A percentile compares a stretch with the other conserved stretches of the same genome.
phyloP scores from a whole-genome alignment of 2,329 filamentous ascomycete species.

The Xylaria hypoxylon region DNA sequence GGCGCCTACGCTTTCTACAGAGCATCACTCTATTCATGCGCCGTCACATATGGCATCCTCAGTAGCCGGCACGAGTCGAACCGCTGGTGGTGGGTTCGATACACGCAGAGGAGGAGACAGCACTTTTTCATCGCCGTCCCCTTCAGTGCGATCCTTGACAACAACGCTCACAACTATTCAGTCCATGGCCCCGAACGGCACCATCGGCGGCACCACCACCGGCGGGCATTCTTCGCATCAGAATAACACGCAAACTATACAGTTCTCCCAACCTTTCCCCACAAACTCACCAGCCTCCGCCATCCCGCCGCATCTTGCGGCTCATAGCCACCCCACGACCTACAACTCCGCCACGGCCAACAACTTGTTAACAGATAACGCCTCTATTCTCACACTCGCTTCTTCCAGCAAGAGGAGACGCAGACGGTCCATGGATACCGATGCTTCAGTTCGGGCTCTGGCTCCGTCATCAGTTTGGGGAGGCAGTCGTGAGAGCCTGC shows the following conservation, averaged over 20 bases:
- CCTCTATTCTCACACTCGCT: conserved; percentile 85
- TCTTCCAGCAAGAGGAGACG: conserved; percentile 84
- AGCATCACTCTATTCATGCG: conserved; percentile 78
- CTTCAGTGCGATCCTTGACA: conserved; percentile 82
- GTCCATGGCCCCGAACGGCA: conserved; percentile 71
- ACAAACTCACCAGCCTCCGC: conserved; percentile 74
- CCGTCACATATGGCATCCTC: conserved; percentile 78
- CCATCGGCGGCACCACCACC: conserved; percentile 51
- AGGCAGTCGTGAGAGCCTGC: conserved; percentile 82
- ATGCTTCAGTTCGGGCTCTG: conserved; percentile 86
- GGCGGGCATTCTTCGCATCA: conserved; percentile 58
- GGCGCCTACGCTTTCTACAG: conserved; percentile 85
- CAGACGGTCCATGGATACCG: conserved; percentile 83
- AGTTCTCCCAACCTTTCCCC: conserved; percentile 75
- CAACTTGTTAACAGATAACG: conserved; percentile 84
- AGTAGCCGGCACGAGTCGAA: conserved; percentile 78
- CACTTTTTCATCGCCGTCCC: conserved; percentile 85
- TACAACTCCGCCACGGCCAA: conserved; percentile 84
- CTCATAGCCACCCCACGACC: conserved; percentile 70
- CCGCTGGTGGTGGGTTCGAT: conserved; percentile 73
- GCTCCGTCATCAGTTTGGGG: conserved; percentile 85
- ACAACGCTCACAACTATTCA: conserved; percentile 90
- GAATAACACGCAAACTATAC: conserved; percentile 62
- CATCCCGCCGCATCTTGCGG: conserved; percentile 76
- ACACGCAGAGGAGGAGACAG: conserved; percentile 77